Base-by-base conservation (phyloP, 2,329 filamentous ascomycete species). In the Fusarium verticillioides region DNA sequence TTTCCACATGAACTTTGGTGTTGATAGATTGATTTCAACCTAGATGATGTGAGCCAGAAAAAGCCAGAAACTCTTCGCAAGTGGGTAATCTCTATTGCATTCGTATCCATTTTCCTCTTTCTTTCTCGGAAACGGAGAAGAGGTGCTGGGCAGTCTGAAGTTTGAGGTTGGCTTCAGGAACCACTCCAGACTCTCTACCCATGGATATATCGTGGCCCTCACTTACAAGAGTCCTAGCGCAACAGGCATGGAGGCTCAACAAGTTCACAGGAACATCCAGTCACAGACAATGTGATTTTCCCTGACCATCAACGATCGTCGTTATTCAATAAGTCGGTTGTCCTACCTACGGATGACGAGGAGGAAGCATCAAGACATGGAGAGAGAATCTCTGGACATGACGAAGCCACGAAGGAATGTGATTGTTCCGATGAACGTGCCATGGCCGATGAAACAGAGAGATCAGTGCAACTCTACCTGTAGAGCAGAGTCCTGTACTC, bases 391-490 rank as follows among this genome's bases (percentile, higher is more conserved):
- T 43, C 43, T 47, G 53, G 47, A 58, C 50, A 64, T 59, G 65
- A 75, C 37, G 60, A 63, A 67, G 75, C 52, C 50, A 75, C 42
- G 60, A 65, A 70, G 75, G 75, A 77, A 77, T 77, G 75, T 66
- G 68, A 70, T 73, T 69, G 63, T 75, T 67, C 73, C 44, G 64
- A 75, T 57, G 47, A 54, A 46, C 52, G 74, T 58, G 66, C 72
- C 62, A 71, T 67, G 57, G 60, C 73, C 63, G 65, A 77, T 66
- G 63, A 70, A 65, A 70, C 63, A 40, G 62, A 70, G 63, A 61
- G 74, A 73, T 65, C 62, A 69, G 61, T 70, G 66, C 60, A 60
- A 57, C 30, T 40, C 53, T 57, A 19, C 23, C 43, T 60, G 18
- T 32, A 60, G 34, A 47, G 40, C n/a, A 46, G 19, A 47, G 23